These are phyloP conservation scores for Euclidium syriacum DNA, from an alignment of 345 rosid species.

Conservation along the genomic window DNA sequence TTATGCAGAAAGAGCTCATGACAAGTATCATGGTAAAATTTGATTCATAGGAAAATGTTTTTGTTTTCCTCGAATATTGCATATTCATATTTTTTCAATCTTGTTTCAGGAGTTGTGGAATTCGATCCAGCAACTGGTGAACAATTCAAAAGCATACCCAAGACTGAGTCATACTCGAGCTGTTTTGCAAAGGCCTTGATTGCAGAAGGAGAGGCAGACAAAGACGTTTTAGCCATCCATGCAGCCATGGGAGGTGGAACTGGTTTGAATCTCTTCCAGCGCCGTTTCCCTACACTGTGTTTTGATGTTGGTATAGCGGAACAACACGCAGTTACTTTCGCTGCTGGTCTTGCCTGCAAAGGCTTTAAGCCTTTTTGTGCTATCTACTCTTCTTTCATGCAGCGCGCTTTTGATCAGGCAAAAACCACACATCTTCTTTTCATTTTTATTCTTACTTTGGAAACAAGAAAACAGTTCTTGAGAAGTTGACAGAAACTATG, in stretches of 20 bases:
- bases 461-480: no score
- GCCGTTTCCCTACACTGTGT: slow-evolving; percentile 81
- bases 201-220: slow-evolving; percentile 90
- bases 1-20: slow-evolving; percentile 92
- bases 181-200: slow-evolving; percentile 91
- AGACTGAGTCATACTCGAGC: slow-evolving; percentile 74
- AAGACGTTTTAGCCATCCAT: slow-evolving; percentile 83
- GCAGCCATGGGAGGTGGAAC: slow-evolving; percentile 99
- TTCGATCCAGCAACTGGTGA: slow-evolving; percentile 94
- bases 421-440: slow-evolving; percentile 6
- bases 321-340: slow-evolving; percentile 97
- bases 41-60: no score
- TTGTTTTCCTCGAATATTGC: background rate
- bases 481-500: background rate
- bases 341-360: slow-evolving; percentile 97
- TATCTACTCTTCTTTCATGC: slow-evolving; percentile 93
- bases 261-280: slow-evolving; percentile 78
- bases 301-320: slow-evolving; percentile 97
- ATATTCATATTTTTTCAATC: slow-evolving; percentile 2
- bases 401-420: slow-evolving; percentile 98
- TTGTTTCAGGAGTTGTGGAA: slow-evolving; percentile 78
- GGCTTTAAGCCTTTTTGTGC: slow-evolving; percentile 94
- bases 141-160: slow-evolving; percentile 68
- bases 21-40: slow-evolving; percentile 80
- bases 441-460: no score